Evolutionary conservation across 805 yeast species (phyloP).

Genomic region (Candida chilensis): DNA sequence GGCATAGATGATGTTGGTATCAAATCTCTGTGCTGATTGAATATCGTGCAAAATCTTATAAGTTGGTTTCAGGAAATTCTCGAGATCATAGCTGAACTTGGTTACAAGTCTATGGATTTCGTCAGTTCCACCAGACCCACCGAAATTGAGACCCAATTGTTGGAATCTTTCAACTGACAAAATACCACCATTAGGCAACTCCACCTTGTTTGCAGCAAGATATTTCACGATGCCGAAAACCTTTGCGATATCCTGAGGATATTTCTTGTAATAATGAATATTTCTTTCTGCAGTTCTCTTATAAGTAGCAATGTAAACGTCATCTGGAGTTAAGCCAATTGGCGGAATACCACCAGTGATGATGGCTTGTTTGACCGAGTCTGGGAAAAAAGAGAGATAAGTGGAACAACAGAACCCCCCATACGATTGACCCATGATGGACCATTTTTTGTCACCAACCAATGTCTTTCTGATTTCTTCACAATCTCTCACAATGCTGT

Average conservation of each 20-base stretch:
- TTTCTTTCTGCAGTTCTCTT: slow-evolving; percentile 38
- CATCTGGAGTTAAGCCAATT: slow-evolving; percentile 28
- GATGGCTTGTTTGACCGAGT: slow-evolving; percentile 29
- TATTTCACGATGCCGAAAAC: slow-evolving; percentile 27
- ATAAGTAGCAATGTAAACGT: slow-evolving; percentile 40
- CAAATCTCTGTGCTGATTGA: slow-evolving; percentile 29
- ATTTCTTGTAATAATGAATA: slow-evolving; percentile 34
- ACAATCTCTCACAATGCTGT: slow-evolving; percentile 40
- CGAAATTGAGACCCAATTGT: slow-evolving; percentile 42
- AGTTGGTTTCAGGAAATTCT: slow-evolving; percentile 21
- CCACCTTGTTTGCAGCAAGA: slow-evolving; percentile 15
- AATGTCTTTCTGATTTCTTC: slow-evolving; percentile 33
- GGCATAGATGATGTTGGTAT: slow-evolving; percentile 45
- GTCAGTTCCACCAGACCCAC: slow-evolving; percentile 42
- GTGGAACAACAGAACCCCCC: slow-evolving; percentile 47
- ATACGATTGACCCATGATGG: slow-evolving; percentile 44
- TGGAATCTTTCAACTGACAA: slow-evolving; percentile 44
- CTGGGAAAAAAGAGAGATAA: slow-evolving; percentile 36
- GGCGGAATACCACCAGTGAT: slow-evolving; percentile 58
- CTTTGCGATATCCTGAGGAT: slow-evolving; percentile 32
- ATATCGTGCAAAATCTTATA: slow-evolving; percentile 22
- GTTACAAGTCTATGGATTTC: slow-evolving; percentile 32
- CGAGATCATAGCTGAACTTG: slow-evolving; percentile 28
- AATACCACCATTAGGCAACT: slow-evolving; percentile 41
- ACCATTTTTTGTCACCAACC: slow-evolving; percentile 31